Evolutionary conservation across 2,329 filamentous ascomycete genomes (phyloP), one percentile per base, ranked within the genome.

Genomic region (Neonectria faginata): DNA sequence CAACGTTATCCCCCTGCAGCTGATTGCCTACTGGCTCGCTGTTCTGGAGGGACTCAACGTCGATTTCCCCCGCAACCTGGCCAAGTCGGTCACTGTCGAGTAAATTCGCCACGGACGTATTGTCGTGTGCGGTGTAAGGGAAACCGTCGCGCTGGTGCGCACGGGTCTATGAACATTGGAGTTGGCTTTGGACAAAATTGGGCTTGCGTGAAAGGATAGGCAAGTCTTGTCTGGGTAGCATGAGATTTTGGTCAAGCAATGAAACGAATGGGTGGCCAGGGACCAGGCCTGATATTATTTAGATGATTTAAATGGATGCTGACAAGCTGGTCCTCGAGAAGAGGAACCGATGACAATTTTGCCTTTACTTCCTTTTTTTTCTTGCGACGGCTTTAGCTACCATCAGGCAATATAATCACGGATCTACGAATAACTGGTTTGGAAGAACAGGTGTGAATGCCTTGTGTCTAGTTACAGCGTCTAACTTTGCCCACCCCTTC

Each of bases 81-180:
- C 96, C 80, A 99, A 99, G 89, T 97, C 94, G 69, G 96, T 99
- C 70, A 99, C 96, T 69, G 96, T 99, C 73, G 96, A 99, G 89
- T 99, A 95, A 86, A 77, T 59, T 63, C 47, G 68, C 59, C 18
- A 44, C 45, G 12, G 54, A 42, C 48, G 12, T 55, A 29, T 64
- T 61, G 67, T 62, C 57, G 62, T 64, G 62, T 70, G 65, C 59
- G 61, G 61, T 74, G 66, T 65, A 62, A 65, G 71, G 69, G 59
- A 62, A 66, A 55, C 68, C 63, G 66, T 68, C 62, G 62, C 62
- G 67, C 65, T 60, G 59, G 60, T 57, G 57, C 53, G 68, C 66
- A 63, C 60, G 65, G 65, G 62, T 45, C 71, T 70, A 72, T 71
- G 66, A 72, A 50, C 60, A 71, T 73, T 67, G 71, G 71, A 73